Evolutionary conservation across 768 basidiomycete species (phyloP).

Genomic region (Lyophyllum semitale): DNA sequence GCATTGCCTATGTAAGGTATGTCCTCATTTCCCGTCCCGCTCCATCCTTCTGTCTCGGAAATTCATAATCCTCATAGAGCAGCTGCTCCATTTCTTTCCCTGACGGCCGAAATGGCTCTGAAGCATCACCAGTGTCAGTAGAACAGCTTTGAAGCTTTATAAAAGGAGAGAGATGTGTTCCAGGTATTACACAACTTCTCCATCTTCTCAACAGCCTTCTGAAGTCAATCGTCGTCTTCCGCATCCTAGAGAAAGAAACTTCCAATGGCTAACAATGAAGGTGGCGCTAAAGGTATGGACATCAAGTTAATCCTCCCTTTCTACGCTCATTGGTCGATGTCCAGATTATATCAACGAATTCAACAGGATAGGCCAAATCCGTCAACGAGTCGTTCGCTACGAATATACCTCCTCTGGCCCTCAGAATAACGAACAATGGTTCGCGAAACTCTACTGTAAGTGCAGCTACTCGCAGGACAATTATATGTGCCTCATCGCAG

Average conservation of each 20-base stretch:
- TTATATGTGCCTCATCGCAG: background rate
- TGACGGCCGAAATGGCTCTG: background rate
- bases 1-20: background rate
- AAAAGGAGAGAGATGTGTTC: background rate
- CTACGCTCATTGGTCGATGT: background rate
- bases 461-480: background rate
- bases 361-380: conserved; percentile 17
- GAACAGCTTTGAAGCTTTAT: conserved; percentile 1
- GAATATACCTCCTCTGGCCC: conserved; percentile 20
- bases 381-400: conserved; percentile 8
- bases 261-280: background rate
- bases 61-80: background rate
- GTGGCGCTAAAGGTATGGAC: background rate
- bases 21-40: background rate
- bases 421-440: conserved; percentile 26
- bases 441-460: conserved; percentile 28
- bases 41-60: background rate
- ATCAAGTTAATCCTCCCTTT: background rate
- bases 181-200: background rate
- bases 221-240: background rate
- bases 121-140: background rate
- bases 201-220: background rate
- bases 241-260: background rate
- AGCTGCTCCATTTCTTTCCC: background rate
- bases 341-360: conserved; percentile 20